Evolutionary conservation across 164 flowering plant genomes (phyloP), one percentile per base, ranked within the genome.

Genomic region (Dillenia turbinata): DNA sequence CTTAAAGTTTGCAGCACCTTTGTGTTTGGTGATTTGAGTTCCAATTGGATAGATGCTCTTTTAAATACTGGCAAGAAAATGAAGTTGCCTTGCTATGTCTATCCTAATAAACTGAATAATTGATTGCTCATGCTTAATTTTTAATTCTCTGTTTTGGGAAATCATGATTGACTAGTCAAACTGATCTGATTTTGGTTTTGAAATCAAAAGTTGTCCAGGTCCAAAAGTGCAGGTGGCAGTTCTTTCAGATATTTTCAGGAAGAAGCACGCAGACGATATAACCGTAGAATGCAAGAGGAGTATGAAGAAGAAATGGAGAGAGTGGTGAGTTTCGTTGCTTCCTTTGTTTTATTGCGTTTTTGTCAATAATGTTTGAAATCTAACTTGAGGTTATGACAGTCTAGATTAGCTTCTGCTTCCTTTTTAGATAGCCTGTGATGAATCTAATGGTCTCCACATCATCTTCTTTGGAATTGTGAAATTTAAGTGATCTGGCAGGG

Each of bases 231-330:
- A 19, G 52, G 64, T 58, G 69, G 85, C 9, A 65, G 84, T 70
- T 84, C 97, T 17, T 82, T 67, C 65, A 75, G 89, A 52, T 69
- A 77, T 67, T 86, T 86, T 67, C 86, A 79, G 73, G 96, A 86
- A 78, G 97, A 89, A 68, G 91, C 95, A 44, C 80, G 95, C 87
- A 94, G 69, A 71, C 80, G 77, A 73, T 88, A 91, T 71, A 77
- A 83, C 52, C 95, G 86, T 4, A 69, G 96, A 63, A 81, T 94
- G 96, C 92, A 86, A 75, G 97, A 94, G 68, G 93, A 86, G 71
- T 83, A 84, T 68, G 97, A 91, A 74, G 99, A 91, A 62, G 99
- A 94, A 80, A 80, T 94, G 91, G 97, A 89, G 78, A 88, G 99
- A 88, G 90, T 94, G 90, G 99, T 94, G 64, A 82, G 86, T 52